Conservation (phyloP, 83 land plant genomes). For the Diphasiastrum complanatum region DNA sequence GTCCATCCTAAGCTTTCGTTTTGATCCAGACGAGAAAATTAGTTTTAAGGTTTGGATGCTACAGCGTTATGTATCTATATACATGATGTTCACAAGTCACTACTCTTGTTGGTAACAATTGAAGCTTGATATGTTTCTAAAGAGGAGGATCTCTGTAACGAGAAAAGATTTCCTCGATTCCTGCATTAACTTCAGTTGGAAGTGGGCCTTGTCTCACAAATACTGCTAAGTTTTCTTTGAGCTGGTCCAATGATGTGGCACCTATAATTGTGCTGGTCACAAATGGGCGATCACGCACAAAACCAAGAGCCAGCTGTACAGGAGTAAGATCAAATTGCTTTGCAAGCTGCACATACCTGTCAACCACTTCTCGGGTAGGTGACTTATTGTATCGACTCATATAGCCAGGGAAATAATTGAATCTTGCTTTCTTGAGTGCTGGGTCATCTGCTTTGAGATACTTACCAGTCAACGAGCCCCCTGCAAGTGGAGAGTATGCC, state of each 20-base stretch:
- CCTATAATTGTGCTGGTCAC: slow-evolving; percentile 84
- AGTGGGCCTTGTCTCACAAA: slow-evolving; percentile 53
- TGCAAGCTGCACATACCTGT: slow-evolving; percentile 52
- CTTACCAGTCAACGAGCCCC: slow-evolving; percentile 75
- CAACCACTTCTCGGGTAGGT: slow-evolving; percentile 72
- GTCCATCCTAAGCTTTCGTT: no score
- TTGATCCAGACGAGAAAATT: no score
- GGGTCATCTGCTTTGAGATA: slow-evolving; percentile 51
- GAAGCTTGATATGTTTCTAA: no score
- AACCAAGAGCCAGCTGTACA: slow-evolving; percentile 78
- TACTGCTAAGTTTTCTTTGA: slow-evolving; percentile 75
- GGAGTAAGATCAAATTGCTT: slow-evolving; percentile 60
- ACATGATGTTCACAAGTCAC: no score
- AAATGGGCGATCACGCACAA: slow-evolving; percentile 67
- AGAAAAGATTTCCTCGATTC: slow-evolving; percentile 52
- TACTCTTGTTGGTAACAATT: no score
- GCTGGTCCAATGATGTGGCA: slow-evolving; percentile 83
- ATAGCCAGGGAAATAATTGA: slow-evolving; percentile 84
- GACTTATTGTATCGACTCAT: slow-evolving; percentile 84
- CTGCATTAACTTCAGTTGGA: slow-evolving; percentile 52
- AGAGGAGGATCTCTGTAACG: slow-evolving; percentile 65
- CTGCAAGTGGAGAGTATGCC: slow-evolving; percentile 88
- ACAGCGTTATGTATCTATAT: no score
- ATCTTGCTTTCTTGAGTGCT: slow-evolving; percentile 55
- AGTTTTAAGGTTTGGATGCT: no score